A percentile compares a stretch with the other conserved stretches of the same genome.
Conservation (phyloP, 2,329 filamentous ascomycete species). For the Alternaria angustiovoidea region DNA sequence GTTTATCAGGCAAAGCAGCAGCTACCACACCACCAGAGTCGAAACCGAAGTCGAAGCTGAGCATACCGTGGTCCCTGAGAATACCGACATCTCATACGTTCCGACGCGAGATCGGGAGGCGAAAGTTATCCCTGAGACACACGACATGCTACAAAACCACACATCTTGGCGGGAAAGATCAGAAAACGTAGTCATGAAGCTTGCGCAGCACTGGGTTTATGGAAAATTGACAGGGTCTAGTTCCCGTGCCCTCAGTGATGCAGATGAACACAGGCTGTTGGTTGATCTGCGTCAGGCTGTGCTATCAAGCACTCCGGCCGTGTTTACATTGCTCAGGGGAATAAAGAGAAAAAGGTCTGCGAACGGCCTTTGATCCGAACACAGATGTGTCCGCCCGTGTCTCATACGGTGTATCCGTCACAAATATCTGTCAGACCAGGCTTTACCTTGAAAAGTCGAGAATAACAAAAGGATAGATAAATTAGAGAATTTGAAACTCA, state of each 20-base stretch:
- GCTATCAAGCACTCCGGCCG: constrained; percentile 3
- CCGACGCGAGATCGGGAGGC: background rate
- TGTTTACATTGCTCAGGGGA: constrained; percentile 1
- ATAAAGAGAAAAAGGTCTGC: constrained; percentile 10
- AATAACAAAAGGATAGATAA: no score
- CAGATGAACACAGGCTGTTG: constrained; percentile 7
- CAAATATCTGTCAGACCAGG: no score
- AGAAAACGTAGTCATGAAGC: constrained; percentile 1
- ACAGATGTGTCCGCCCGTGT: no score
- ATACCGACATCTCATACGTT: background rate
- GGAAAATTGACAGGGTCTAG: constrained; percentile 1
- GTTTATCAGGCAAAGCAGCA: constrained; percentile 1
- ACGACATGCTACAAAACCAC: background rate
- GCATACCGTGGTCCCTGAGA: background rate
- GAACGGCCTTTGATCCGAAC: background rate
- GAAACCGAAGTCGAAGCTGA: constrained; percentile 8
- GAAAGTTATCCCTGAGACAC: no score
- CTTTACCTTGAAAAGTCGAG: no score
- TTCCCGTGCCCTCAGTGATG: background rate
- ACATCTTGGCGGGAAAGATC: background rate
- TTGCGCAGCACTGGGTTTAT: constrained; percentile 11
- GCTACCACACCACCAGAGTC: background rate
- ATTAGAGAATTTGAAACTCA: background rate
- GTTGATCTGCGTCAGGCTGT: constrained; percentile 8
- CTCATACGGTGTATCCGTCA: no score